Conservation (phyloP, 2,329 filamentous ascomycete species). For the Thelonectria blattea region DNA sequence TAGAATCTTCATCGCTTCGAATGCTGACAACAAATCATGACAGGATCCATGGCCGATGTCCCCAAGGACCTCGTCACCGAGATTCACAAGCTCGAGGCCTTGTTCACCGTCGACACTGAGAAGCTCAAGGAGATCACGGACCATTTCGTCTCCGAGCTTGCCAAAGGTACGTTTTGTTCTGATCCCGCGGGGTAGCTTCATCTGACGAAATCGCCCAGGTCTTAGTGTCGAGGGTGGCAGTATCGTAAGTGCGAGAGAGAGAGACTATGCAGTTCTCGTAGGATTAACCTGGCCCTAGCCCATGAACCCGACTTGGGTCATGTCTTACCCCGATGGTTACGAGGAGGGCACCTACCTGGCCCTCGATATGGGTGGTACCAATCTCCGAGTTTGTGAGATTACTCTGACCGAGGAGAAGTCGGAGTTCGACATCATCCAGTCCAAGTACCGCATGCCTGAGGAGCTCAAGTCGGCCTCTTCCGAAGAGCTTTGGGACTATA, state of each 20-base stretch:
- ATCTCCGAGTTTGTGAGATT: constrained; percentile 93
- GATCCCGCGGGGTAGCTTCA: neutral
- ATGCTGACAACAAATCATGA: constrained; percentile 28
- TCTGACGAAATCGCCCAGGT: constrained; percentile 55
- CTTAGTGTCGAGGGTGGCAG: constrained; percentile 86
- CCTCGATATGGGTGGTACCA: constrained; percentile 95
- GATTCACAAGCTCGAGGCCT: constrained; percentile 82
- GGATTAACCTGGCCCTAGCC: constrained; percentile 62
- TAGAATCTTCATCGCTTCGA: neutral
- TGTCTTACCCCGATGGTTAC: constrained; percentile 84
- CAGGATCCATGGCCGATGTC: constrained; percentile 90
- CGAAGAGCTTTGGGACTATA: constrained; percentile 93
- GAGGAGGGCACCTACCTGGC: constrained; percentile 89
- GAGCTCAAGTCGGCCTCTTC: constrained; percentile 85
- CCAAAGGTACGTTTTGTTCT: constrained; percentile 67
- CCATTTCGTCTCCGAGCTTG: constrained; percentile 87
- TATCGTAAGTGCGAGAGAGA: constrained; percentile 71
- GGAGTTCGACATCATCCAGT: constrained; percentile 93
- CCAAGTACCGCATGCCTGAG: constrained; percentile 93
- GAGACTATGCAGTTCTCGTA: neutral
- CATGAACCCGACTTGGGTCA: constrained; percentile 98
- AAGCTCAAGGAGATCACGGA: constrained; percentile 91
- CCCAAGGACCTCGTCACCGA: constrained; percentile 81
- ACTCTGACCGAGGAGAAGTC: constrained; percentile 85
- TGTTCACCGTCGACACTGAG: constrained; percentile 77